Percentiles rank a stretch among this genome's conserved stretches.
Evolutionary conservation across 2,329 filamentous ascomycete species (phyloP).

Genomic region (Colletotrichum filicis): DNA sequence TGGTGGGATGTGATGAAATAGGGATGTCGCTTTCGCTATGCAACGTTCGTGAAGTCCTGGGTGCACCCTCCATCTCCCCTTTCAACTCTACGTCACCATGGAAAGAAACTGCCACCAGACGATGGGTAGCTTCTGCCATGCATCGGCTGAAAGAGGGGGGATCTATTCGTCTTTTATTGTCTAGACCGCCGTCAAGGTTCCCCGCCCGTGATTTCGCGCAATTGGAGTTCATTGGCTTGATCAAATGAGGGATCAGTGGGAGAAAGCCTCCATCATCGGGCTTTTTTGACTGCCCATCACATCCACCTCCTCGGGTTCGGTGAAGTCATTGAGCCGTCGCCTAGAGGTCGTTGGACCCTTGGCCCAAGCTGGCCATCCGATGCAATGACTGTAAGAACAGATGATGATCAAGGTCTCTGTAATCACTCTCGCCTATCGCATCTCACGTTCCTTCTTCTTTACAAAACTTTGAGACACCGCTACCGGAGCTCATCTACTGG

Average conservation of each 20-base stretch:
- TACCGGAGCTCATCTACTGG: not conserved
- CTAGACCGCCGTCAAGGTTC: not conserved
- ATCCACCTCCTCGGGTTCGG: not conserved
- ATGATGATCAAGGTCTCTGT: not conserved
- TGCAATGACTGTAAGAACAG: not conserved
- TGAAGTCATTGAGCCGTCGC: not conserved
- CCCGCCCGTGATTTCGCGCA: not conserved
- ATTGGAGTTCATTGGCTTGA: not conserved
- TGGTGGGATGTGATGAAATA: not conserved
- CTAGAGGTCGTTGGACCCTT: not conserved
- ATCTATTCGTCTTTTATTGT: not conserved
- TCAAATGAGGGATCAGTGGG: not conserved
- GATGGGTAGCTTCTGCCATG: slow-evolving; percentile 6
- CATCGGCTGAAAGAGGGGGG: slow-evolving; percentile 26
- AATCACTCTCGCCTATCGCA: slow-evolving; percentile 10
- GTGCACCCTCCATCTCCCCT: not conserved
- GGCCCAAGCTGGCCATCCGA: slow-evolving; percentile 14
- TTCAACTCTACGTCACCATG: slow-evolving; percentile 1
- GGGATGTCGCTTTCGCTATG: slow-evolving; percentile 5
- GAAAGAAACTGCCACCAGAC: not conserved
- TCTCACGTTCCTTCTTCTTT: not conserved
- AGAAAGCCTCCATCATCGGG: not conserved
- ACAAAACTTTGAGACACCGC: not conserved
- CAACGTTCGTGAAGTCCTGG: slow-evolving; percentile 8
- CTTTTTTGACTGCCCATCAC: not conserved